Evolutionary conservation across 352 stramenopile genomes (phyloP), one percentile per base, ranked within the genome.

Genomic region (Globisporangium spinosum): DNA sequence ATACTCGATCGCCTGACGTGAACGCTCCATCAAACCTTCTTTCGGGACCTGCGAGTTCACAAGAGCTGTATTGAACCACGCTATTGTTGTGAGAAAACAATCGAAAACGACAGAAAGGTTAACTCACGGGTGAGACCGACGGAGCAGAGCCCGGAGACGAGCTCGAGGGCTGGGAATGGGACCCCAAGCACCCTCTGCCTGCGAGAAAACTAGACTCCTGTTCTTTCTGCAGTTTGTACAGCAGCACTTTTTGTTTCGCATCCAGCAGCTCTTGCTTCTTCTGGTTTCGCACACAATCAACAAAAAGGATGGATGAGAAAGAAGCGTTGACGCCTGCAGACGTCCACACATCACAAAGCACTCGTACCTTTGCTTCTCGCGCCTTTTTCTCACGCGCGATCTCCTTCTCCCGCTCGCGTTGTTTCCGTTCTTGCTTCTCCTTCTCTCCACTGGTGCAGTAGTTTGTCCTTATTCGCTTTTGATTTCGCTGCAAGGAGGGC

Each of bases 181-280:
- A 32, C 3, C 76, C 29, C 7, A 78, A 56, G 23, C 73, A 49
- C n/a, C 64, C 65, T 7, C n/a, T 61, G 9, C 15, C 55, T 29
- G 20, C 17, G 2, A 32, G 20, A 2, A 43, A 43, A 43, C 29
- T 61, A 22, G 72, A 66, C 47, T 91, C 83, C 76, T 94, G 74
- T 29, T 94, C 83, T 65, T 91, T 91, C n/a, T 85, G 74, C 13
- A 92, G 67, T 49, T 89, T 91, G 67, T 93, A 92, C 23, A 93
- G 34, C 35, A 87, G 40, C 20, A 94, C 51, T 57, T 93, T 86
- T 65, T 94, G 84, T 47, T 94, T 94, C n/a, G 79, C 81, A 47
- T 90, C 80, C 5, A 93, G 58, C 25, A 80, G 73, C 15, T 82
- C 76, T 75, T 94, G 82, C 15, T 75, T 83, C 32, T 74, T 66